Evolutionary conservation across 306 rosid genomes (phyloP).

Genomic region (Sindora glabra): DNA sequence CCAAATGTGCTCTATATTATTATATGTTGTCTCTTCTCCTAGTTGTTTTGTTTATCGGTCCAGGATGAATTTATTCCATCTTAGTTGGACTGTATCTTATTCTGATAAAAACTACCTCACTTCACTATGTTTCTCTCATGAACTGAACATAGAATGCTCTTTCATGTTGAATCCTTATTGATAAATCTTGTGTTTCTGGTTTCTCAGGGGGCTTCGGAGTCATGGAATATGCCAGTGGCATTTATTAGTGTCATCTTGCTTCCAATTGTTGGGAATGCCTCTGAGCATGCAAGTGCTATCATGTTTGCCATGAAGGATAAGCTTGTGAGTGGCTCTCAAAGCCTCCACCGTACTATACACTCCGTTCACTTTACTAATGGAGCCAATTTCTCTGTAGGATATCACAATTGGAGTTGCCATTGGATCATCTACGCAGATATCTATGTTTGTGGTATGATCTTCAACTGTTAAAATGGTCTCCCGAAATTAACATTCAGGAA

Average conservation of each 20-base stretch:
- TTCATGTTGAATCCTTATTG: too few species aligned
- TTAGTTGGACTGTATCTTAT: background rate
- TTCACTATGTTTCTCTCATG: too few species aligned
- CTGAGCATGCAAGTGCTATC: conserved; percentile 81
- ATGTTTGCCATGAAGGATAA: conserved; percentile 94
- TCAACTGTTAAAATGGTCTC: conserved; percentile 13
- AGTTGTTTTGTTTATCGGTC: background rate
- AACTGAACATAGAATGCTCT: too few species aligned
- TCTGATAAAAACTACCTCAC: background rate
- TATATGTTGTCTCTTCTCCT: background rate
- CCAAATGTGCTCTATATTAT: background rate
- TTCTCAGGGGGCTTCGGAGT: conserved; percentile 84
- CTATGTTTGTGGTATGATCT: conserved; percentile 87
- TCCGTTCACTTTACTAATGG: conserved; percentile 21
- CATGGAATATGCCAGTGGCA: conserved; percentile 70
- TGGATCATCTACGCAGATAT: conserved; percentile 92
- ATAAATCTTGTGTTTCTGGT: conserved; percentile 11
- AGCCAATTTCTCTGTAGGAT: conserved; percentile 45
- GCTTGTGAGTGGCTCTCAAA: conserved; percentile 65
- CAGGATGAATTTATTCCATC: conserved; percentile 2
- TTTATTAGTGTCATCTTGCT: conserved; percentile 88
- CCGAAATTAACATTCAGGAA: background rate
- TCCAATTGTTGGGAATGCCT: conserved; percentile 72
- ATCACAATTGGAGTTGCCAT: conserved; percentile 87
- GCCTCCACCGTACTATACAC: background rate